Evolutionary conservation across 768 basidiomycete genomes (phyloP), one percentile per base, ranked within the genome.

Genomic region (Tulasnella calospora): DNA sequence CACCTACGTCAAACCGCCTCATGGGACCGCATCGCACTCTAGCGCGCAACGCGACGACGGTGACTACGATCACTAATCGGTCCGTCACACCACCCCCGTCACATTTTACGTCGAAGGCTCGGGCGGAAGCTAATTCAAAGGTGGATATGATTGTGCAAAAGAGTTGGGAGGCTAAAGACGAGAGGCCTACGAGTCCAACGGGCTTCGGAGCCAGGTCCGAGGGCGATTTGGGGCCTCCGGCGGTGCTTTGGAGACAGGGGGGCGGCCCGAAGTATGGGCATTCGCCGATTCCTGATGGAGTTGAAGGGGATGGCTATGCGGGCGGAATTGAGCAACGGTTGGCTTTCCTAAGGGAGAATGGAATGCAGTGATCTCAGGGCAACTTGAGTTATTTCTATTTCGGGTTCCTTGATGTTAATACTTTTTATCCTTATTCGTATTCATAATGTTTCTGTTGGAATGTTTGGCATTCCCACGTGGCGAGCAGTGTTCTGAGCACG

Each of bases 21-120:
- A 71, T 44, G 71, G 71, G 41, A n/a, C 57, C 57, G 57, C 57
- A 61, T n/a, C 57, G 57, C 57, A 38, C 71, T 30, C 38, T 36
- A 71, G 41, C 57, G 36, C 71, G 71, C 71, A 71, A 71, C 35
- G 71, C 71, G 41, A 71, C 71, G 71, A 71, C 71, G 71, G 57
- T 19, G 17, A 76, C 74, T 38, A 57, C 51, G 19, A 55, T n/a
- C 51, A 76, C 74, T n/a, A 55, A 27, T 36, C 27, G 51, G 27
- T 76, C 74, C 40, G 33, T 57, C 44, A 47, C 76, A n/a, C 76
- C 76, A 41, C 76, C 76, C 35, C 76, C 76, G 33, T 78, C 76
- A 35, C 76, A 78, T 67, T 78, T 78, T 44, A 44, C 61, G 61
- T 44, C 41, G 41, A 30, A 35, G 12, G 55, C 76, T 40, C 57